Evolutionary conservation across 257 asterid genomes (phyloP), one percentile per base, ranked within the genome.

Genomic region (Misopates orontium): DNA sequence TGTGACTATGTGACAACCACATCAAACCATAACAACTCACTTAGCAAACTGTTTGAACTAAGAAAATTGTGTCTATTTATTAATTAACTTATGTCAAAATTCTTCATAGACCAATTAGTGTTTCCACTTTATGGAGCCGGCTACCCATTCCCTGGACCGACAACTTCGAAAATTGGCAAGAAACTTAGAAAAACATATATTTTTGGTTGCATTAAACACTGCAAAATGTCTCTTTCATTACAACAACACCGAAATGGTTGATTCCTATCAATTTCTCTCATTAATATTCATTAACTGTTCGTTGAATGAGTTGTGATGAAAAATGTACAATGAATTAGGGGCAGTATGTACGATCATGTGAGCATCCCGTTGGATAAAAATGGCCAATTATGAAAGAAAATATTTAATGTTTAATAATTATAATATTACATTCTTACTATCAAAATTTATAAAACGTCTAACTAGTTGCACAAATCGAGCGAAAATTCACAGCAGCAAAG

Each of bases 91-190:
- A 20, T 25, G 20, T 10, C 1, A 67, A 28, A 73, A 66, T 73
- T 73, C 77, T 19, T 50, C 78, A 68, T 73, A 66, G 75, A 73
- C 79, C 80, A 74, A 74, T 79, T 54, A 45, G 31, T 17, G 52
- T 12, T 47, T 17, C 22, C 25, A 8, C 10, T 31, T 44, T 54
- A 1, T 18, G 7, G 22, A 61, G 77, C 77, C 79, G 82, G 79
- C 79, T 47, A 45, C 22, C 47, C 21, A 15, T 19, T 52, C 12
- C 4, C n/a, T 55, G 24, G 40, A 63, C 24, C 44, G 25, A n/a
- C 57, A 14, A 48, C 19, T 68, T 41, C 67, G 25, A 58, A 48
- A 31, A 14, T 54, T 50, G 36, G 45, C 16, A 25, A 50, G 41
- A 48, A 24, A 39, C 22, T 23, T 4, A 36, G 8, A 3, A 4